These are phyloP conservation scores for Phytopythium delawarense DNA, from an alignment of 352 stramenopile genomes.

Conservation along the genomic window DNA sequence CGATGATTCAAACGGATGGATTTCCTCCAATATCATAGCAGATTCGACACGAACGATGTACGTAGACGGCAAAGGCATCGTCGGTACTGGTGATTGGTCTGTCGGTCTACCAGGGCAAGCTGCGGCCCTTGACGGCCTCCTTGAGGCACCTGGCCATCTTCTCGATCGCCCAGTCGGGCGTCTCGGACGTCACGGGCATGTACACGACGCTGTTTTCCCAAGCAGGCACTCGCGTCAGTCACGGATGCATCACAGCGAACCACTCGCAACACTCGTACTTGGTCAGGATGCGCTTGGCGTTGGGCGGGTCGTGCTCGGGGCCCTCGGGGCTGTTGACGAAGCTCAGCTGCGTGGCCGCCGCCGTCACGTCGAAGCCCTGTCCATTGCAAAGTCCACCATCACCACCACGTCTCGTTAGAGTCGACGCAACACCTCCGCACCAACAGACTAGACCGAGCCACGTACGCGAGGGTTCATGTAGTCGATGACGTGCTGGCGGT, in stretches of 20 bases:
- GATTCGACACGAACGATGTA: neutral
- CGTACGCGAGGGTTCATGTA: conserved; percentile 75
- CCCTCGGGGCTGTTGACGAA: conserved; percentile 54
- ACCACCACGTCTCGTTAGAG: neutral
- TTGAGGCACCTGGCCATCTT: conserved; percentile 73
- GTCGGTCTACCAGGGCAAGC: conserved; percentile 1
- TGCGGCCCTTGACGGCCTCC: conserved; percentile 29
- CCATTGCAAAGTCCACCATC: neutral
- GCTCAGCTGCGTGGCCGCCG: conserved; percentile 65
- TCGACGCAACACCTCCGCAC: neutral
- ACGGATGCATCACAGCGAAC: neutral
- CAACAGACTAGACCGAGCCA: neutral
- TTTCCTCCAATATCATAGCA: neutral
- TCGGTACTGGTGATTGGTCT: no score
- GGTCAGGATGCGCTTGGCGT: conserved; percentile 70
- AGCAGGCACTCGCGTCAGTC: conserved; percentile 1
- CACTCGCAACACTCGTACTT: conserved; percentile 28
- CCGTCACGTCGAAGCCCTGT: conserved; percentile 79
- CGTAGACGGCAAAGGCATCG: neutral
- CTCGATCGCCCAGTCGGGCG: conserved; percentile 70
- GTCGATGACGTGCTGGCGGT: conserved; percentile 41
- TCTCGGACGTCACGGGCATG: conserved; percentile 73
- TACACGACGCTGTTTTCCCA: conserved; percentile 53
- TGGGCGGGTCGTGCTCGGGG: conserved; percentile 41
- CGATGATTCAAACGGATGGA: neutral